Evolutionary conservation across 2,329 filamentous ascomycete genomes (phyloP).

Genomic region (Aspergillus sergii): DNA sequence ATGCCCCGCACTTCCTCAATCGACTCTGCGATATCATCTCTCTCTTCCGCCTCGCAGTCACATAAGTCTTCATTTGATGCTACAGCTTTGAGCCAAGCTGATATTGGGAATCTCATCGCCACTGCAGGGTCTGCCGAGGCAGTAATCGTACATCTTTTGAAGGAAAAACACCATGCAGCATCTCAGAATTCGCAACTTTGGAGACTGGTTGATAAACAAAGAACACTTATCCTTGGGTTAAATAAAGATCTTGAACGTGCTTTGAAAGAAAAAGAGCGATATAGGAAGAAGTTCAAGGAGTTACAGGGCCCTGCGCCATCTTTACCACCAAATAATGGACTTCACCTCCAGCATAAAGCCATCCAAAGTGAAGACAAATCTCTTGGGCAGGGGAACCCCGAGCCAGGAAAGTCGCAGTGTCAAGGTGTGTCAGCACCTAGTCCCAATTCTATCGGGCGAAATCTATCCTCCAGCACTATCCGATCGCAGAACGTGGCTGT

Average conservation of each 20-base stretch:
- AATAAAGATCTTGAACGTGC: conserved; percentile 93
- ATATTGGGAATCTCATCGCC: conserved; percentile 77
- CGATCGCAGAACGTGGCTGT: conserved; percentile 12
- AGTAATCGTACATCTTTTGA: conserved; percentile 82
- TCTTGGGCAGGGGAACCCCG: background rate
- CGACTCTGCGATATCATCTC: conserved; percentile 84
- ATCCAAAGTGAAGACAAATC: conserved; percentile 11
- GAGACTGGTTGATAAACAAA: conserved; percentile 94
- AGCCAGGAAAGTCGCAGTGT: conserved; percentile 3
- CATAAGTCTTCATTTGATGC: conserved; percentile 62
- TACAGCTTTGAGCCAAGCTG: conserved; percentile 63
- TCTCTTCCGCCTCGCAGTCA: conserved; percentile 63
- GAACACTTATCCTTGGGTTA: conserved; percentile 87
- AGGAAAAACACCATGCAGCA: conserved; percentile 85
- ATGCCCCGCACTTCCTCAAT: conserved; percentile 80
- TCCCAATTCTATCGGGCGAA: background rate
- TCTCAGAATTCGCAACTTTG: conserved; percentile 92
- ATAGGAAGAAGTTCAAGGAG: conserved; percentile 88
- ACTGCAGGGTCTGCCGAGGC: conserved; percentile 87
- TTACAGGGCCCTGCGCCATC: conserved; percentile 53
- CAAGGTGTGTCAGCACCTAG: background rate
- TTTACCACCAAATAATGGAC: conserved; percentile 27
- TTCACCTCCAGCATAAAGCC: conserved; percentile 12
- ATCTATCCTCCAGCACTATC: conserved; percentile 1
- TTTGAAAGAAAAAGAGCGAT: conserved; percentile 91